Evolutionary conservation across 192 early-diverging fungal genomes (phyloP).

Genomic region (Backusella parvicylindrica): DNA sequence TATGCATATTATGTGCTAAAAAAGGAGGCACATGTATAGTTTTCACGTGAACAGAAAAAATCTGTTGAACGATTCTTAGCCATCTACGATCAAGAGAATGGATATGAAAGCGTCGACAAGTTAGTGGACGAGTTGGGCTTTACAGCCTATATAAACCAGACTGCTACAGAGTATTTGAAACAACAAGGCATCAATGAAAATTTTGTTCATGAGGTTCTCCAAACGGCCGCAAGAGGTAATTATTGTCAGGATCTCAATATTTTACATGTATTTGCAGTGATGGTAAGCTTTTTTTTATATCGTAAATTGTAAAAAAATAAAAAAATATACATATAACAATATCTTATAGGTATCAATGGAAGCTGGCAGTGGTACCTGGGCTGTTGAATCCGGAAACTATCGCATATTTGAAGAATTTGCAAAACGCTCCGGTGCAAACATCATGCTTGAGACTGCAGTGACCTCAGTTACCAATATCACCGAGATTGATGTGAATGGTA

Average conservation of each 20-base stretch:
- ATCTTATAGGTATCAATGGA: conserved; percentile 42
- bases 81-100: conserved; percentile 32
- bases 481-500: neutral
- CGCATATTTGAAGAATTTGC: conserved; percentile 60
- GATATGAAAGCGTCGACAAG: conserved; percentile 13
- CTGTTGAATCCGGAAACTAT: conserved; percentile 54
- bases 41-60: neutral
- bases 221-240: conserved; percentile 59
- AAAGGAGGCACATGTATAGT: neutral
- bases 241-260: conserved; percentile 56
- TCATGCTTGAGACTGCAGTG: conserved; percentile 46
- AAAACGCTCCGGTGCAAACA: conserved; percentile 32
- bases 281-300: conserved; percentile 21
- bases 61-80: conserved; percentile 24
- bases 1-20: neutral
- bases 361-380: conserved; percentile 39
- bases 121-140: conserved; percentile 33
- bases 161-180: conserved; percentile 38
- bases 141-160: conserved; percentile 7
- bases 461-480: conserved; percentile 25
- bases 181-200: conserved; percentile 28
- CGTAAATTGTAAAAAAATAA: neutral
- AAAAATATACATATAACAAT: neutral
- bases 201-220: conserved; percentile 51
- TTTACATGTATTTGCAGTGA: conserved; percentile 56